phyloP scores from a whole-genome alignment of 805 yeast genomes.

The Kregervanrija fluxuum region DNA sequence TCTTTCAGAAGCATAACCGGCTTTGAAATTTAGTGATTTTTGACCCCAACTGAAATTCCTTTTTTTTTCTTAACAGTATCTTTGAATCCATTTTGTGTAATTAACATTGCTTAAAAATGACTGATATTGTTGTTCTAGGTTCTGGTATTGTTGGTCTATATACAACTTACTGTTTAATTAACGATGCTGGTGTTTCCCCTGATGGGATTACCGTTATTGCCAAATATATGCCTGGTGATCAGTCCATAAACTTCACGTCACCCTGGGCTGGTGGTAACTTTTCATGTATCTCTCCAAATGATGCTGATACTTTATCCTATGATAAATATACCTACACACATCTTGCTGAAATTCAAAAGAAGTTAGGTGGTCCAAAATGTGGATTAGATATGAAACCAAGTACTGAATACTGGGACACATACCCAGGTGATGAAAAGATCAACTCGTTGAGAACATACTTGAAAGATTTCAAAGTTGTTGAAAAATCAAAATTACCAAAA shows the following conservation, averaged over 20 bases:
- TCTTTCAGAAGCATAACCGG: too few species aligned
- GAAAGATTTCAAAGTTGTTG: slow-evolving; percentile 36
- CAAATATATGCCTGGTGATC: slow-evolving; percentile 71
- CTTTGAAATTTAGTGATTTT: too few species aligned
- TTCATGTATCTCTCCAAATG: slow-evolving; percentile 54
- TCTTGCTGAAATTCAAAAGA: slow-evolving; percentile 33
- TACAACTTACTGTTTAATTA: slow-evolving; percentile 45
- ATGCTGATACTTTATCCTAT: slow-evolving; percentile 38
- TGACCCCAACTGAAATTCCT: too few species aligned
- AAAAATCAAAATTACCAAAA: slow-evolving; percentile 34
- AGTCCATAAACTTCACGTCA: slow-evolving; percentile 63
- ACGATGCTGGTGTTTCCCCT: slow-evolving; percentile 32
- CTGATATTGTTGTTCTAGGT: slow-evolving; percentile 31
- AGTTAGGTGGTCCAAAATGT: slow-evolving; percentile 42
- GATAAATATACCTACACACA: slow-evolving; percentile 53
- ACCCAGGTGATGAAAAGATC: slow-evolving; percentile 41
- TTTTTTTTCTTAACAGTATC: too few species aligned
- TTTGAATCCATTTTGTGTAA: too few species aligned
- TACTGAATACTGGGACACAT: slow-evolving; percentile 51
- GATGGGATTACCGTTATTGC: slow-evolving; percentile 51
- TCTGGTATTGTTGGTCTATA: slow-evolving; percentile 65
- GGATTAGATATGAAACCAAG: slow-evolving; percentile 52
- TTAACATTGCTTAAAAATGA: slow-evolving; percentile 1
- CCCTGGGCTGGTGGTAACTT: slow-evolving; percentile 76
- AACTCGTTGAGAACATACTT: slow-evolving; percentile 42